Base-by-base conservation (phyloP, 805 yeast species). In the Candida awuae region DNA sequence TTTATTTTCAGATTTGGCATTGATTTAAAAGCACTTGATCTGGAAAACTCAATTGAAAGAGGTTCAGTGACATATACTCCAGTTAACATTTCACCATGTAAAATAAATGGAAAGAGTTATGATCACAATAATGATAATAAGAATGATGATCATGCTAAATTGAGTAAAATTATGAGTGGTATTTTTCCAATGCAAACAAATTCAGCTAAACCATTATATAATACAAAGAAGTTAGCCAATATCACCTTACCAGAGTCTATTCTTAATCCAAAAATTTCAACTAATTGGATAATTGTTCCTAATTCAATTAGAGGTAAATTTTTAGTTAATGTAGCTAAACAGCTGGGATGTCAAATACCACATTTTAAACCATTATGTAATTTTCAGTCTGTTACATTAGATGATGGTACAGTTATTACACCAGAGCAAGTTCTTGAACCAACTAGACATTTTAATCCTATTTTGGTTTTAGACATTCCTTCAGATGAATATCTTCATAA, bases 1-100 rank as follows among this genome's bases (percentile, higher is more conserved):
- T 88, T 90, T 62, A 85, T 87, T 12, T 85, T 84, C 56, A 71
- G 96, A 46, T 73, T 79, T 50, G 87, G 86, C 1, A 70, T 82
- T 35, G 67, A 70, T 26, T 55, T 84, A 38, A 47, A 46, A 8
- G 52, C 50, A 9, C 39, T 45, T 6, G 57, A 56, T 38, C 20
- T 42, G 4, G 34, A 28, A 1, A 32, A 29, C 4, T 13, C 29
- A 3, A 25, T 43, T 5, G 43, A 53, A 8, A 26, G 38, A 10
- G 43, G 41, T 2, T 38, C 37, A 8, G 55, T 50, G 29, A 32
- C 32, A 3, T 50, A 54, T 37, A 47, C 34, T 1, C 48, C 61
- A 8, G 41, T 58, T 9, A 48, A 42, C 20, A 50, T 59, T 4
- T 29, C 29, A 2, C 23, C 47, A 7, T 3, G 7, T 2, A 8